Evolutionary conservation across 805 yeast species (phyloP).

Genomic region (Debaryomyces maramus): DNA sequence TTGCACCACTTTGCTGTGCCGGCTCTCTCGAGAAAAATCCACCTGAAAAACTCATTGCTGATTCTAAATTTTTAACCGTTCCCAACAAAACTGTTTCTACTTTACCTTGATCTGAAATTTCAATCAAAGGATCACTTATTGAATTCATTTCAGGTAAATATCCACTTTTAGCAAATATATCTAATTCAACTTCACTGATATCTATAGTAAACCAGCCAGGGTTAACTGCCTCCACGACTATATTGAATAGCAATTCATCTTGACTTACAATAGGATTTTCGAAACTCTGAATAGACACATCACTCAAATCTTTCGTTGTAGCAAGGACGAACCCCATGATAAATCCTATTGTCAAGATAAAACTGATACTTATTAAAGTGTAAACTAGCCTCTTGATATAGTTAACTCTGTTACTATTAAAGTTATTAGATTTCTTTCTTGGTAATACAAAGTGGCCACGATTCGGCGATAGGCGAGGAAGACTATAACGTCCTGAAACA

Average conservation of each 20-base stretch:
- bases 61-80: conserved; percentile 60
- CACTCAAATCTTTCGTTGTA: conserved; percentile 77
- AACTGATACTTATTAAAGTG: conserved; percentile 44
- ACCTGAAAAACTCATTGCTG: conserved; percentile 74
- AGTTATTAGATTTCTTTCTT: conserved; percentile 24
- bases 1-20: conserved; percentile 62
- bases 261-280: conserved; percentile 74
- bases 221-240: conserved; percentile 76
- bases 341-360: conserved; percentile 71
- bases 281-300: conserved; percentile 60
- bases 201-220: conserved; percentile 79
- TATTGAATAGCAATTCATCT: conserved; percentile 80
- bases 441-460: conserved; percentile 29
- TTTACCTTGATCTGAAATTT: conserved; percentile 3
- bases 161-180: conserved; percentile 77
- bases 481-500: conserved; percentile 14
- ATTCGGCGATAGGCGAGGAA: conserved; percentile 21
- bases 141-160: conserved; percentile 27
- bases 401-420: conserved; percentile 14
- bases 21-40: conserved; percentile 67
- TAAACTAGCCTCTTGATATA: conserved; percentile 38
- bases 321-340: conserved; percentile 82
- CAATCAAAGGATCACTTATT: background rate
- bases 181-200: conserved; percentile 68
- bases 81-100: conserved; percentile 78